These are phyloP conservation scores for Silene uniflora DNA, from an alignment of 148 eudicot species.

Conservation along the genomic window DNA sequence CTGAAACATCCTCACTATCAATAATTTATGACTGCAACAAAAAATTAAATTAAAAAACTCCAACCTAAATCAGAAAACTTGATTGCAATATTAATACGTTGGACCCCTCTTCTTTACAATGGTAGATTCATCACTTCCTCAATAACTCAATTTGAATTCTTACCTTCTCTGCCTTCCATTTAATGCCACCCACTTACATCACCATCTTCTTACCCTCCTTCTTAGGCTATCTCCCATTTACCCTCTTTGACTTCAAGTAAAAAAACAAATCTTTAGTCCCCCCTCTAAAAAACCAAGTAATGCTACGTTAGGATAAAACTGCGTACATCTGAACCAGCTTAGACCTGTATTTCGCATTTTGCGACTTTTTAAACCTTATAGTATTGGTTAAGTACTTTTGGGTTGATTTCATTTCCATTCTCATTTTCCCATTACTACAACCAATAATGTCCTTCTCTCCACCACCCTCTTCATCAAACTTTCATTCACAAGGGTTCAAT, in stretches of 20 bases:
- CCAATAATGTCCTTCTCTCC: neutral
- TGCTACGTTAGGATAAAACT: no score
- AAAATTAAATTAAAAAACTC: no score
- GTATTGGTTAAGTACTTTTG: constrained; percentile 4
- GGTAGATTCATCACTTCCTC: constrained; percentile 15
- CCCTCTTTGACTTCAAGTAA: constrained; percentile 4
- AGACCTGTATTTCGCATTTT: neutral
- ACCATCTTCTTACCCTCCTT: constrained; percentile 11
- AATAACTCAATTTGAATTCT: constrained; percentile 12
- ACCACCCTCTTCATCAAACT: constrained; percentile 4
- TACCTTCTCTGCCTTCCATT: constrained; percentile 17
- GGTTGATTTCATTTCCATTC: neutral
- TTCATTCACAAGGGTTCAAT: constrained; percentile 27
- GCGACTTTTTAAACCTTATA: neutral
- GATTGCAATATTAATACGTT: constrained; percentile 23
- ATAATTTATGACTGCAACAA: constrained; percentile 3
- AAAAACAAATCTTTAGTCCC: neutral
- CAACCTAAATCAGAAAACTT: constrained; percentile 19
- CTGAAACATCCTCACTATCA: constrained; percentile 1
- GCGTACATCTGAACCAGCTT: no score
- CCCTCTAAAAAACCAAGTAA: neutral
- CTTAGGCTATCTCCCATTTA: constrained; percentile 1
- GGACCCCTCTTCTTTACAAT: constrained; percentile 4
- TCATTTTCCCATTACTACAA: neutral
- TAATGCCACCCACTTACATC: constrained; percentile 33